Base-by-base conservation (phyloP, 1,284 basidiomycete genomes). In the Ceratobasidium sp. region DNA sequence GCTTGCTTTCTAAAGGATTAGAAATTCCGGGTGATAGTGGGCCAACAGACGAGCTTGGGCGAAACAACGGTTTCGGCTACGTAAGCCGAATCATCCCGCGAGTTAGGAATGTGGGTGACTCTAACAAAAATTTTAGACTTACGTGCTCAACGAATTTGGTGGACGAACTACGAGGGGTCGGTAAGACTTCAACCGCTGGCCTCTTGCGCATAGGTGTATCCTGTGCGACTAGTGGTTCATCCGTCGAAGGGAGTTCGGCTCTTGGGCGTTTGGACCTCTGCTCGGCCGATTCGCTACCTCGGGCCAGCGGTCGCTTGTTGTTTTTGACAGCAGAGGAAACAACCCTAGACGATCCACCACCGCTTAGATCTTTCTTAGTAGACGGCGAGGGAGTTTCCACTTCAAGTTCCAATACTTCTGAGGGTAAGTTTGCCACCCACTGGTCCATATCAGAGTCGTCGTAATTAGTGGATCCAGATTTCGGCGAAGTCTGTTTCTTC, bases 401-500 rank as follows among this genome's bases (percentile, higher is more conserved):
- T 8, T 66, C 62, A 27, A 56, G 21, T 27, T 66, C 62, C 19
- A 66, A 30, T 29, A 56, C 23, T 25, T 66, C 62, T 11, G 62
- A 66, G 21, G 62, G 62, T n/a, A 66, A 44, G 29, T 56, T 54
- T 39, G 62, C 62, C 13, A 52, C 62, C 62, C 62, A 66, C 7
- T 29, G n/a, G 21, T 66, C 62, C 52, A 66, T 66, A 11, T 66
- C 62, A n/a, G 62, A 66, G 30, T 66, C 50, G 27, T 56, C 62
- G 21, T 66, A 66, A 23, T 52, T 66, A 42, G 53, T 44, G 19
- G 52, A 27, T n/a, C 25, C 54, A 27, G 62, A 66, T 5, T 21
- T 25, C 11, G 39, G 36, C 29, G 52, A 46, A 7, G 11, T 21
- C 27, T 29, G 52, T 25, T 64, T 54, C n/a, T 27, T 14, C 11